Evolutionary conservation across 257 asterid species (phyloP).

Genomic region (Primulina huaijiensis): DNA sequence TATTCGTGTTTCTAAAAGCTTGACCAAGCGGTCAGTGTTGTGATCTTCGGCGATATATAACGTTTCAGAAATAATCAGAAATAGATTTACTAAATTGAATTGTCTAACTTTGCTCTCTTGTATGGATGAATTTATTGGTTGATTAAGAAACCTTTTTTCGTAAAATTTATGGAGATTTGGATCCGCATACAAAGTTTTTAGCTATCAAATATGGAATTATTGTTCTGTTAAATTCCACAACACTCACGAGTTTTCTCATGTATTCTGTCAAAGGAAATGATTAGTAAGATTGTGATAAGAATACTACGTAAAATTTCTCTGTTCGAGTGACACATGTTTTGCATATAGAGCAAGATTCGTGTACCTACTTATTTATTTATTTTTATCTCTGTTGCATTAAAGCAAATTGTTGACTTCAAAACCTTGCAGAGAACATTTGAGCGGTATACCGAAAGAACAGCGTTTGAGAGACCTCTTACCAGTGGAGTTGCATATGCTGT

Average conservation of each 20-base stretch:
- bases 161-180: neutral
- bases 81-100: neutral
- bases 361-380: conserved; percentile 9
- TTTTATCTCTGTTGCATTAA: neutral
- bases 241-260: neutral
- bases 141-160: neutral
- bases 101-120: neutral
- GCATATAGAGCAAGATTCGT: conserved; percentile 12
- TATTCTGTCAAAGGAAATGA: conserved; percentile 13
- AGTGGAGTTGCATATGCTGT: conserved; percentile 99
- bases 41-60: neutral
- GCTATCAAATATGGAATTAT: neutral
- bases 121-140: conserved; percentile 1
- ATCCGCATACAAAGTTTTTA: neutral
- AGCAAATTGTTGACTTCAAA: conserved; percentile 15
- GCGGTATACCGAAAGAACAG: conserved; percentile 77
- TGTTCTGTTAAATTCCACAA: neutral
- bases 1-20: neutral
- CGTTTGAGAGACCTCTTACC: conserved; percentile 96
- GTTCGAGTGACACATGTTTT: conserved; percentile 4
- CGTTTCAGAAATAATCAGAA: neutral
- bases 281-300: neutral
- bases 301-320: neutral
- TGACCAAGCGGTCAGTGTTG: neutral
- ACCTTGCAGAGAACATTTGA: conserved; percentile 71